Base-by-base conservation (phyloP, 2,329 filamentous ascomycete genomes). In the Aspergillus ruber region DNA sequence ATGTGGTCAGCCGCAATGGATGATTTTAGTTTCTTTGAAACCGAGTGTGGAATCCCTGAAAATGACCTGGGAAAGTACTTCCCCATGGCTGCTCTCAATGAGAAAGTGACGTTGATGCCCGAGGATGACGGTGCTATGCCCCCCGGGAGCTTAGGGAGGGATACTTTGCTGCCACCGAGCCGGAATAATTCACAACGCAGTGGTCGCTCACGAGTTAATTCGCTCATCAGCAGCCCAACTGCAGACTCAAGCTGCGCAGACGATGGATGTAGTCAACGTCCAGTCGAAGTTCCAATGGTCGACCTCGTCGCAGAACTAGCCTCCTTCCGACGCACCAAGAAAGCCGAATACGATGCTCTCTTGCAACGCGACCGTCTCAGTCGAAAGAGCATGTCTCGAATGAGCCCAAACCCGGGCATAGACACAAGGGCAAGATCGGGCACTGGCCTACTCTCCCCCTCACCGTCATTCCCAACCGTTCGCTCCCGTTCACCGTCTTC, bases 21-120 rank as follows among this genome's bases (percentile, higher is more conserved):
- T 44, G 81, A 84, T 56, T 84, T 83, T 52, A 80, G 77, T 23
- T 82, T 82, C 62, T 84, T 84, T 49, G 77, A 80, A 35, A 77
- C 77, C 42, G 79, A 82, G 55, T 79, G 77, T 50, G 67, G 75
- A 9, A 67, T 78, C 12, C 74, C 74, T 12, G 66, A 68, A 20
- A 62, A 67, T 45, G 73, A 76, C 27, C 66, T 68, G 5, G 68
- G 68, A 2, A 70, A 69, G 45, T 68, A 67, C 44, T 65, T 75
- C 42, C 73, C 74, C 1, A 70, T 74, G 49, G 65, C 69, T 2
- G 56, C 56, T 5, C 51, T 68, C 21, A 73, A 72, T 33, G 67
- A 72, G 35, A 76, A 75, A 55, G 68, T 72, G 47, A 68, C 69
- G 4, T 59, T 75, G 10, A 62, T 71, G 29, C 58, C 52, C 39